phyloP scores from a whole-genome alignment of 2,329 filamentous ascomycete species.

The Scedosporium minutisporum region DNA sequence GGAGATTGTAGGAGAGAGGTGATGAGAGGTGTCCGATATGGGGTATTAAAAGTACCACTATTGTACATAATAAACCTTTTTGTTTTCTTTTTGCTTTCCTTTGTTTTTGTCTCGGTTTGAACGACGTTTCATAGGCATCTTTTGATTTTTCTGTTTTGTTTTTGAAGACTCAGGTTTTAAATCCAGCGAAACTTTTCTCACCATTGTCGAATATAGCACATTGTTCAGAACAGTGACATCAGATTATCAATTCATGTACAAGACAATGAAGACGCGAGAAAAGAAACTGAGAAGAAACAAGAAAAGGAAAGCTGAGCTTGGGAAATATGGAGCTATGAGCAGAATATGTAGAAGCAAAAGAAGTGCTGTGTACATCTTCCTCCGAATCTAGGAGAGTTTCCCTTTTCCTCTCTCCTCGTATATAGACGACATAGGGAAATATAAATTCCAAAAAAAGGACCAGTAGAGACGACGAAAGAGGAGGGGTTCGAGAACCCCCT shows the following conservation, averaged over 20 bases:
- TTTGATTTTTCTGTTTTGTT: not conserved
- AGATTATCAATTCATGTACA: not conserved
- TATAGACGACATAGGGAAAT: too few species aligned
- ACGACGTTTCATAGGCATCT: not conserved
- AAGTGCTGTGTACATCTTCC: not conserved
- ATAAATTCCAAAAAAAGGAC: too few species aligned
- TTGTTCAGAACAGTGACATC: not conserved
- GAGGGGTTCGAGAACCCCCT: not conserved
- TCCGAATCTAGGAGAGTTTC: too few species aligned
- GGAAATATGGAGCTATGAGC: not conserved
- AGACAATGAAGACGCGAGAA: not conserved
- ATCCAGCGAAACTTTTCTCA: too few species aligned
- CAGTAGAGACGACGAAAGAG: not conserved
- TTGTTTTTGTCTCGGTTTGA: not conserved
- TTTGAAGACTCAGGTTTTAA: too few species aligned
- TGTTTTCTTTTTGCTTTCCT: not conserved
- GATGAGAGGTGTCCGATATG: not conserved
- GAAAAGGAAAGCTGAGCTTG: not conserved
- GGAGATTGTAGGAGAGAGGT: not conserved
- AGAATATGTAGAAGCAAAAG: not conserved
- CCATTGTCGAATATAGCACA: not conserved
- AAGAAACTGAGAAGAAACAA: not conserved
- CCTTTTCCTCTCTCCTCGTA: too few species aligned
- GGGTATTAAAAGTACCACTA: not conserved
- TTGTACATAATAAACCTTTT: conserved; percentile 2